Percentiles rank a stretch among this genome's conserved stretches.
Conservation (phyloP, 2,329 filamentous ascomycete genomes). For the Cercospora beticola region DNA sequence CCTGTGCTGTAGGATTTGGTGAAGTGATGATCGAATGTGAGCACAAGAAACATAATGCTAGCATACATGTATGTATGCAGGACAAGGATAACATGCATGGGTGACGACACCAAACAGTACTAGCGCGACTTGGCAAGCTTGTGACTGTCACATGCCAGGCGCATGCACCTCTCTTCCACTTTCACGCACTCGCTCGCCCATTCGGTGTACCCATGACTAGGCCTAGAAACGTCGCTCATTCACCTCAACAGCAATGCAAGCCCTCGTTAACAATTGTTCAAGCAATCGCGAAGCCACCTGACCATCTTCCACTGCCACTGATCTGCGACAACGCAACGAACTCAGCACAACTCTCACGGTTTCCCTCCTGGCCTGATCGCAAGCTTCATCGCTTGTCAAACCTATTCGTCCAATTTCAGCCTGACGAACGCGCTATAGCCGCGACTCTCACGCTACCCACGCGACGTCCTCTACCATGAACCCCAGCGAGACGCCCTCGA, state of each 20-base stretch:
- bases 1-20: neutral
- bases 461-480: neutral
- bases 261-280: neutral
- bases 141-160: neutral
- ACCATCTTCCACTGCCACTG: neutral
- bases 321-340: neutral
- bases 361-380: neutral
- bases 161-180: neutral
- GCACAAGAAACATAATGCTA: neutral
- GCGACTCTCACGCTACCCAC: neutral
- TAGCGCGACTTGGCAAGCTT: neutral
- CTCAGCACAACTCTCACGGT: neutral
- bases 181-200: neutral
- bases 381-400: neutral
- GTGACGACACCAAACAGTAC: neutral
- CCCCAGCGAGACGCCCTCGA: slow-evolving; percentile 3
- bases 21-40: neutral
- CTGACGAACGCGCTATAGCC: neutral
- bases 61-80: neutral
- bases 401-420: too few relatives aligned
- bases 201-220: neutral
- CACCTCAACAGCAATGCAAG: neutral
- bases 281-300: neutral
- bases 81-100: neutral
- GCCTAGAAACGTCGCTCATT: neutral